Percentiles rank a stretch among this genome's conserved stretches.
Evolutionary conservation across 176 grass and related monocot genomes (phyloP).

Genomic region (Otatea glauca): DNA sequence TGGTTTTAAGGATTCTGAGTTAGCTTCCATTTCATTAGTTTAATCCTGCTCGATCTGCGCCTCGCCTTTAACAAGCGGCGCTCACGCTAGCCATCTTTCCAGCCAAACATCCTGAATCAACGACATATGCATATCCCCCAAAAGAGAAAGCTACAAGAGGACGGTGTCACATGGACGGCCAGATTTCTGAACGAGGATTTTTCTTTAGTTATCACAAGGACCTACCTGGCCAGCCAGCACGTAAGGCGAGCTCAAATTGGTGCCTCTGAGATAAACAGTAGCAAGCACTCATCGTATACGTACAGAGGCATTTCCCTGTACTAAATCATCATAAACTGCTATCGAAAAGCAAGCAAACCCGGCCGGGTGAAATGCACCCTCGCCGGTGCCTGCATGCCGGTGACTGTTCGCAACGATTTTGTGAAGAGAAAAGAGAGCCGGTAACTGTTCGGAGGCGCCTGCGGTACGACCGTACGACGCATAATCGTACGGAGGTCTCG

Average conservation of each 20-base stretch:
- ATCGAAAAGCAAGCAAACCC: not conserved
- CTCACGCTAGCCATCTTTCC: not conserved
- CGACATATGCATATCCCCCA: not conserved
- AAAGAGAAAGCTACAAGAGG: not conserved
- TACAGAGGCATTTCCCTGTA: not conserved
- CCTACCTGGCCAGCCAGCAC: not conserved
- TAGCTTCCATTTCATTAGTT: not conserved
- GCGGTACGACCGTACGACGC: not conserved
- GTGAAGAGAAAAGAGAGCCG: not conserved
- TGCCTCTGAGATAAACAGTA: not conserved
- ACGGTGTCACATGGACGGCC: not conserved
- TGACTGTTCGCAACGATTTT: not conserved
- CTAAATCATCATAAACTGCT: not conserved
- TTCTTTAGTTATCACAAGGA: not conserved
- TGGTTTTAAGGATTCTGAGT: slow-evolving; percentile 2
- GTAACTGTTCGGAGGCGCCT: not conserved
- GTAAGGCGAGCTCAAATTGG: not conserved
- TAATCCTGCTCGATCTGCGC: not conserved
- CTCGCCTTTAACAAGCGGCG: not conserved
- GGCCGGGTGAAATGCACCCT: not conserved
- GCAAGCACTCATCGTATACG: not conserved
- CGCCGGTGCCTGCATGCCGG: not conserved
- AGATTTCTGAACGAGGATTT: not conserved
- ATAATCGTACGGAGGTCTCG: not conserved
- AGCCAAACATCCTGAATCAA: slow-evolving; percentile 12